These are phyloP conservation scores for Cercophora newfieldiana DNA, from an alignment of 495 filamentous ascomycete species.

Conservation along the genomic window DNA sequence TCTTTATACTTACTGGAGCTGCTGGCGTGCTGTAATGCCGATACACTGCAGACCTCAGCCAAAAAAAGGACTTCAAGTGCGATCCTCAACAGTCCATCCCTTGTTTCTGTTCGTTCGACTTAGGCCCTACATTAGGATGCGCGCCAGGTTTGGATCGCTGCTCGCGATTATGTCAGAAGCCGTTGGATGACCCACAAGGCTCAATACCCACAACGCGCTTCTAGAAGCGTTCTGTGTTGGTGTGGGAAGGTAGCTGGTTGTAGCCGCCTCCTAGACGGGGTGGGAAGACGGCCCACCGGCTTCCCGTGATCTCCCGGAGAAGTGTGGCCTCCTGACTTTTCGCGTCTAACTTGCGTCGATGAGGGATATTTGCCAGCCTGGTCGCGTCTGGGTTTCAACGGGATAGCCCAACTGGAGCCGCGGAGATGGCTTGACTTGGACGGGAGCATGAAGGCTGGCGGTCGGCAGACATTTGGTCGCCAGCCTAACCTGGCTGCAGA, in stretches of 20 bases:
- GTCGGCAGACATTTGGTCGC: no score
- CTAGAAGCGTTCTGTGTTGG: background rate
- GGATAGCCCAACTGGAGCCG: no score
- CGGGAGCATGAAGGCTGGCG: no score
- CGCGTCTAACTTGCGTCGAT: background rate
- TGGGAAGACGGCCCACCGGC: background rate
- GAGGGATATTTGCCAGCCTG: background rate
- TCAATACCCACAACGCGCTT: background rate
- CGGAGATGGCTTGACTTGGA: background rate
- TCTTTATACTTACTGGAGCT: no score
- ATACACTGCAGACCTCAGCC: no score
- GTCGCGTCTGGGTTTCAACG: background rate
- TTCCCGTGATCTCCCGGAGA: background rate
- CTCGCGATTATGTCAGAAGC: slow-evolving; percentile 14
- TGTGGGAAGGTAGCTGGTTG: background rate
- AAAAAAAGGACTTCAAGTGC: no score
- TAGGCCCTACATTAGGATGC: background rate
- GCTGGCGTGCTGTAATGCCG: no score
- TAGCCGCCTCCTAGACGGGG: background rate
- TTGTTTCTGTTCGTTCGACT: no score
- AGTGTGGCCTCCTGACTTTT: background rate
- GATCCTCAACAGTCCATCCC: no score
- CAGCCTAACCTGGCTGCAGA: no score
- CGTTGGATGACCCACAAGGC: background rate
- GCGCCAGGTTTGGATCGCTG: background rate